Base-by-base conservation (phyloP, 306 rosid species). In the Malus domestica region DNA sequence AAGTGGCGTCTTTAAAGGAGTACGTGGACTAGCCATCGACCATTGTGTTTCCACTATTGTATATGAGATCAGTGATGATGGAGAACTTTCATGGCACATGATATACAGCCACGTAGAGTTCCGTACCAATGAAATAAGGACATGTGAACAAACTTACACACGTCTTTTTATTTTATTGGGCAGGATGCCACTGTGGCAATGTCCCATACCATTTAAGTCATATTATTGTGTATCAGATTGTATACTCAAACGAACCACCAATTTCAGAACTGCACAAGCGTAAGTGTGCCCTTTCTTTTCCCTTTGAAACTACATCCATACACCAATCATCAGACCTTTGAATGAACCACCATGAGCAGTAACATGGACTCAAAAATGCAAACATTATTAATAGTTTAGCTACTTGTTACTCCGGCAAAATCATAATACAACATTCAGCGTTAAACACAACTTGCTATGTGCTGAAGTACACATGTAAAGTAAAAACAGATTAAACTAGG, bases 11-110 rank as follows among this genome's bases (percentile, higher is more conserved):
- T 1, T 87, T 15, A 68, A 75, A 1, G 84, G 85, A 6, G 20
- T 45, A 22, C 80, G 86, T 72, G 82, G 82, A 10, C 79, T 82
- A 1, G 14, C 67, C 3, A 57, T 85, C 15, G 83, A 85, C 30
- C 89, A 83, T 16, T 83, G 81, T 18, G 81, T 82, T 22, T 82
- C 88, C 12, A 83, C 52, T 15, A 4, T 46, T 46, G 52, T 80
- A 3, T 83, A 83, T 58, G 87, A 81, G 23, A 44, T 61, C 0
- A 61, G 73, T 46, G 61, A 77, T 0, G 72, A 83, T 67, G 83
- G 80, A 46, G 54, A 46, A 4, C 19, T 46, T 46, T 4, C 54
- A 13, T 46, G 7, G 54, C 19, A 14, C 44, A 40, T 0, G 6
- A 16, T 46, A 46, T 1, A 46, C 54, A 5, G 7, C 7, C 6